Evolutionary conservation across 495 filamentous ascomycete genomes (phyloP), one percentile per base, ranked within the genome.

Genomic region (Mytilinidion resinicola): DNA sequence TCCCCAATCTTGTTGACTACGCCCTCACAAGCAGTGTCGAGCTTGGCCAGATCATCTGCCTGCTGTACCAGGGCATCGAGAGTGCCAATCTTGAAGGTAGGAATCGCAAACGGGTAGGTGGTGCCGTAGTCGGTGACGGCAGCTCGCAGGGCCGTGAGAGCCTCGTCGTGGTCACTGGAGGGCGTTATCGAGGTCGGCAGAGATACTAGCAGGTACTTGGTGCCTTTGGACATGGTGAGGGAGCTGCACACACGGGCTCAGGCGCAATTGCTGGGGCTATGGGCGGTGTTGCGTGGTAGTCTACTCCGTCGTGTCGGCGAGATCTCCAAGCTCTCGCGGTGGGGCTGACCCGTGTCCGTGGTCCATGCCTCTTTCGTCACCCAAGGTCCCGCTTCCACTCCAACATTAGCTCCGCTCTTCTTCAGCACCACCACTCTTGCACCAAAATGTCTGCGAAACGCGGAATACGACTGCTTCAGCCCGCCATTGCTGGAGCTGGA

Each of bases 1-100:
- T 98, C 93, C 57, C 83, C 85, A 39, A 97, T 88, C 74, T 96
- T 96, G 47, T 77, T 78, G 41, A 95, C 91, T 9, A 96, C 89
- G 44, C 77, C 83, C 73, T 91, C 86, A 65, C 90, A 96, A 34
- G 80, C 79, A 11, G 75, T 66, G 58, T 90, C 86, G 33, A 98
- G 83, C 82, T 97, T 98, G 36, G 86, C 81, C 42, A 98, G 77
- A 67, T 96, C 92, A 69, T 98, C 93, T 38, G 93, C 93, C 69
- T 98, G 92, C 74, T 95, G 89, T 25, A 98, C 90, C n/a, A 98
- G 77, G 42, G 88, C 89, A 73, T 98, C 93, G 49, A 98, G 79
- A 1, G 93, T 96, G 51, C 93, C 93, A 72, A 98, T 95, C 76
- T 97, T 98, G 79, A 98, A 95, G 41, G 88, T 85, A 2, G 93